Base-by-base conservation (phyloP, 768 basidiomycete genomes). In the Macrocybe gigantea region DNA sequence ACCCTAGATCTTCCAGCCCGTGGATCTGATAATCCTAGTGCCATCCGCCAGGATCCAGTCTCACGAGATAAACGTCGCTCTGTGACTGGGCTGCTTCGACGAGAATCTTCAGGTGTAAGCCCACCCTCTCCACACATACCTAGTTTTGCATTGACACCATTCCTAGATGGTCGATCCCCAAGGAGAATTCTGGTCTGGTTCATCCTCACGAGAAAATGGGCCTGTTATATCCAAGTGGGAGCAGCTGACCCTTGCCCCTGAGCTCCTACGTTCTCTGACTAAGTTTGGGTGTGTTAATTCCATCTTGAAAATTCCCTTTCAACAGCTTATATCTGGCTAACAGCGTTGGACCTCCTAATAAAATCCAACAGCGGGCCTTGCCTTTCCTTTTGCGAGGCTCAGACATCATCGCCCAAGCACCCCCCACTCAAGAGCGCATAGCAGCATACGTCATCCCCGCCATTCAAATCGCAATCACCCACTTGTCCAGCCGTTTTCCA, bases 341-440 rank as follows among this genome's bases (percentile, higher is more conserved):
- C 58, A 94, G 93, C 37, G 85, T 98, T 52, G 94, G 95, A 1
- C 96, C 96, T 1, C 96, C 96, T 5, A 97, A 97, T 67, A 99
- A 99, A 73, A 96, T 99, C 55, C 96, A 98, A 67, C 93, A 95
- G 61, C 81, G 95, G 41, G 94, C 96, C 39, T 72, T 99, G 43
- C 96, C 96, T 6, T 97, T 97, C 70, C 80, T 99, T 50, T 75
- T 98, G 33, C 81, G 87, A 44, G 94, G 93, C 6, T 82, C 92
- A 34, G 96, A 99, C 58, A 97, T 98, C 60, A 98, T 99, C 59
- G 94, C 95, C 7, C 96, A 99, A 67, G 96, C 95, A 7, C 96
- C 96, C 41, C 94, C 96, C 1, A 98, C 96, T 0, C 95, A 97
- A 64, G 96, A 99, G 64, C 80, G 96, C 40, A 99, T 99, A 57